Conservation (phyloP, 2,329 filamentous ascomycete species). For the Fusarium anthophilum region DNA sequence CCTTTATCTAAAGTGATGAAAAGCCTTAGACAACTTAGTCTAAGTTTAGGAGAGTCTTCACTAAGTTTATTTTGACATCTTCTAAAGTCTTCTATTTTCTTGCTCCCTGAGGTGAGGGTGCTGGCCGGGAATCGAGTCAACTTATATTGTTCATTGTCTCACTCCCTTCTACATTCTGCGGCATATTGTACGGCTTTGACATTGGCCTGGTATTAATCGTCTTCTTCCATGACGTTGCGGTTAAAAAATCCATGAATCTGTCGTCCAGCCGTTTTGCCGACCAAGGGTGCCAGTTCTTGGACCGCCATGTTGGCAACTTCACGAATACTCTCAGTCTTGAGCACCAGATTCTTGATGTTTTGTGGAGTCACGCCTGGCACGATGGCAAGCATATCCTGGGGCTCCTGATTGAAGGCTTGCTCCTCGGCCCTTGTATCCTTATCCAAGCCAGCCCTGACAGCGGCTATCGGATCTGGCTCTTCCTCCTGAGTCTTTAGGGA, state of each 20-base stretch:
- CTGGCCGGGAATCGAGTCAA: background rate
- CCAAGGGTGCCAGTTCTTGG: slow-evolving; percentile 74
- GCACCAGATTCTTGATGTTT: slow-evolving; percentile 76
- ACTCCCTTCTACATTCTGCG: no score
- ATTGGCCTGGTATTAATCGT: slow-evolving; percentile 19
- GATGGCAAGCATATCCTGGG: slow-evolving; percentile 87
- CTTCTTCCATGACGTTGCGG: slow-evolving; percentile 65
- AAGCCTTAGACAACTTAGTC: background rate
- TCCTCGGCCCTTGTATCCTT: slow-evolving; percentile 66
- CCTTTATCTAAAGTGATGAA: background rate
- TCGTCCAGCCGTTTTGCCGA: slow-evolving; percentile 80
- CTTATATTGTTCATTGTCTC: background rate
- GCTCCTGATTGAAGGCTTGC: slow-evolving; percentile 81
- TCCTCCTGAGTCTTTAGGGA: slow-evolving; percentile 88
- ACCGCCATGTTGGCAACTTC: slow-evolving; percentile 89
- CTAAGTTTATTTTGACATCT: background rate
- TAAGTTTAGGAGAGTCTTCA: background rate
- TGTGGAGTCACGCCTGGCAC: slow-evolving; percentile 87
- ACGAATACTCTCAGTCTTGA: slow-evolving; percentile 78
- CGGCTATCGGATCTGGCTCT: slow-evolving; percentile 89
- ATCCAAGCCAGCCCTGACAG: slow-evolving; percentile 81
- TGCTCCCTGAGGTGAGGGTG: background rate
- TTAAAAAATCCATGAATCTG: slow-evolving; percentile 87
- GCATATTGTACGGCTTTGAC: no score
- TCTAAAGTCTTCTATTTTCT: background rate